A percentile compares a stretch with the other conserved stretches of the same genome.
phyloP scores from a whole-genome alignment of 306 rosid genomes.

The Quercus mongolica region DNA sequence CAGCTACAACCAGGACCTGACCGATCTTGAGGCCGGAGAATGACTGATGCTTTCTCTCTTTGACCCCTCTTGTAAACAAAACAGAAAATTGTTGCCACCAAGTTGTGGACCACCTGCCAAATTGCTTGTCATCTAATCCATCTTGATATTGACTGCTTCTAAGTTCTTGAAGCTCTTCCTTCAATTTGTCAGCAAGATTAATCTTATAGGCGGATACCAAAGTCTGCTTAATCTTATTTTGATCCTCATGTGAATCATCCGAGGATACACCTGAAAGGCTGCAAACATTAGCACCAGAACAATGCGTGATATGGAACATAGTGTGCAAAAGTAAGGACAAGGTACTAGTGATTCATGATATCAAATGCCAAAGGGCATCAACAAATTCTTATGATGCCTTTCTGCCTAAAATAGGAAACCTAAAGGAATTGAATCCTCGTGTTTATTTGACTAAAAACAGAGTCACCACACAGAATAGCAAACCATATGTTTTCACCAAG shows the following conservation, averaged over 20 bases:
- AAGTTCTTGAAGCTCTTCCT: conserved; percentile 25
- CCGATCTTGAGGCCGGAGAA: conserved; percentile 48
- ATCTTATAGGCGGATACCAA: conserved; percentile 36
- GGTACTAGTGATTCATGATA: no score
- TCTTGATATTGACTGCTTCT: conserved; percentile 10
- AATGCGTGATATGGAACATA: not conserved
- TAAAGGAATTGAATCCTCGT: no score
- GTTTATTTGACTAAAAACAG: no score
- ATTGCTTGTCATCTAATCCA: conserved; percentile 26
- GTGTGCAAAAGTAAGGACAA: no score
- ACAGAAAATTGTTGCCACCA: conserved; percentile 71
- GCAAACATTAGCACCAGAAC: not conserved
- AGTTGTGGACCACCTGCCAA: conserved; percentile 52
- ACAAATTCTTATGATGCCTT: no score
- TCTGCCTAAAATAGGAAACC: no score
- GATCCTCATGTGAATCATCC: conserved; percentile 34
- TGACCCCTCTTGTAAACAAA: conserved; percentile 62
- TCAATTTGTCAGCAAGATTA: conserved; percentile 23
- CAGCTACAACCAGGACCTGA: conserved; percentile 45
- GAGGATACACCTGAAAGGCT: conserved; percentile 36
- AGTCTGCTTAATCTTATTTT: conserved; percentile 28
- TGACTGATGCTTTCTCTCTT: conserved; percentile 53
- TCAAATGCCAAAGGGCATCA: no score
- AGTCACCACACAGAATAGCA: no score
- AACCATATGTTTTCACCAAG: no score